phyloP scores from a whole-genome alignment of 306 rosid species.

The Chamaecrista fasciculata region DNA sequence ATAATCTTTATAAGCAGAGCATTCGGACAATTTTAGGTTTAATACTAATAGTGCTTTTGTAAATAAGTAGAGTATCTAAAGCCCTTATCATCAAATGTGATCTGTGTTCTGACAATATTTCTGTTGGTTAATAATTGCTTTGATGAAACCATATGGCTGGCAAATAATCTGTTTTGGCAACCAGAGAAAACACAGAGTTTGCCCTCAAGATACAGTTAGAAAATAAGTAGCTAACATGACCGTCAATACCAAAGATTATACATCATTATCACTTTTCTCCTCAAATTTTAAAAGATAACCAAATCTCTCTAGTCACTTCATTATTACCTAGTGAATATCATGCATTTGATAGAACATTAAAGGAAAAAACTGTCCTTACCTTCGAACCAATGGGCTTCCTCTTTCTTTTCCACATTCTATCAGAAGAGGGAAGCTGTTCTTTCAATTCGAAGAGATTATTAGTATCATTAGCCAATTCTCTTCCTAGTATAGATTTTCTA shows the following conservation, averaged over 20 bases:
- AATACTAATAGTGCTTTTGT: background rate
- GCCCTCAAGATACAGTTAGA: background rate
- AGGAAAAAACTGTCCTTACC: conserved; percentile 31
- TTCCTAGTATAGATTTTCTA: conserved; percentile 62
- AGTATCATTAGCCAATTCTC: conserved; percentile 37
- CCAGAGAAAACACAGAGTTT: background rate
- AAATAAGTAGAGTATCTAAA: background rate
- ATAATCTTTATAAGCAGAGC: too few species aligned
- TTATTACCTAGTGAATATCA: background rate
- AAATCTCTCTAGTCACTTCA: too few species aligned
- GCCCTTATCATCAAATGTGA: background rate
- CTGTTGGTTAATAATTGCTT: background rate
- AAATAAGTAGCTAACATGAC: background rate
- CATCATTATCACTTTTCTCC: background rate
- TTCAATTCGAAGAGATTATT: conserved; percentile 45
- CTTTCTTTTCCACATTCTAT: conserved; percentile 52
- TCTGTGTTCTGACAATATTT: background rate
- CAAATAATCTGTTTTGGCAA: background rate
- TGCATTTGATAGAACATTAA: conserved; percentile 9
- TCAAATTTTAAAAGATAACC: background rate
- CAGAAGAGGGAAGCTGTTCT: conserved; percentile 40
- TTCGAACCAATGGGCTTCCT: conserved; percentile 45
- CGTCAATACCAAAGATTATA: background rate
- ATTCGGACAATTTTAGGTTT: too few species aligned
- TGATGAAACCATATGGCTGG: background rate